Evolutionary conservation across 169 alveolate species (phyloP), one percentile per base, ranked within the genome.

Genomic region (Besnoitia besnoiti): DNA sequence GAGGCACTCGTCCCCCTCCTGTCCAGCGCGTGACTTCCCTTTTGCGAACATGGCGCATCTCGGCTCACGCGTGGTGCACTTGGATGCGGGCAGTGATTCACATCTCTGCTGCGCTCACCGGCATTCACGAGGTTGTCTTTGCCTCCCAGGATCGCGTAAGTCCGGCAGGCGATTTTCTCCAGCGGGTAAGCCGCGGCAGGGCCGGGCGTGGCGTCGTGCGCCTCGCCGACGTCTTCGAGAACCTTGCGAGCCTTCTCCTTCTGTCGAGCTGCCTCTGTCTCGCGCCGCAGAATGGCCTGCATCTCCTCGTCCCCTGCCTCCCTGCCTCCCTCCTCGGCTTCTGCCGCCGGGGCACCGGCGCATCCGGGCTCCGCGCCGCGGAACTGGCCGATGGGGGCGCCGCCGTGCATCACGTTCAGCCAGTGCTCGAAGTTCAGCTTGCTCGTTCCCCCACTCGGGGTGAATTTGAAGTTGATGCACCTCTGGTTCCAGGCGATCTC

Each of bases 121-220:
- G 94, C 55, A 8, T 42, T 42, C 44, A 91, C 94, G 46, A 91
- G 94, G 46, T 91, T 91, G 87, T 91, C 94, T 27, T 91, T 77
- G 19, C 91, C 67, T 49, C 94, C 94, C 10, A 91, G 44, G 67
- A 80, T 59, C 2, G 91, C 94, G 37, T 61, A 67, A 35, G 82
- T 76, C 19, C 10, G 47, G 39, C 94, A 59, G 49, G 82, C 14
- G 44, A 91, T 91, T 21, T 77, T 80, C 40, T 91, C 94, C 39
- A 91, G 33, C 46, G 91, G 94, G 49, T 91, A 91, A 7, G 85
- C 35, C 40, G 84, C 79, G 4, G 88, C 87, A 35, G 87, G 51
- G n/a, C 77, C 92, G 4, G 59, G 75, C 44, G 77, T 40, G 49
- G 62, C 82, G 62, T n/a, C 82, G 44, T 67, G 24, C 24, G 40